Base-by-base conservation (phyloP, 805 yeast genomes). In the Saturnispora serradocipensis region DNA sequence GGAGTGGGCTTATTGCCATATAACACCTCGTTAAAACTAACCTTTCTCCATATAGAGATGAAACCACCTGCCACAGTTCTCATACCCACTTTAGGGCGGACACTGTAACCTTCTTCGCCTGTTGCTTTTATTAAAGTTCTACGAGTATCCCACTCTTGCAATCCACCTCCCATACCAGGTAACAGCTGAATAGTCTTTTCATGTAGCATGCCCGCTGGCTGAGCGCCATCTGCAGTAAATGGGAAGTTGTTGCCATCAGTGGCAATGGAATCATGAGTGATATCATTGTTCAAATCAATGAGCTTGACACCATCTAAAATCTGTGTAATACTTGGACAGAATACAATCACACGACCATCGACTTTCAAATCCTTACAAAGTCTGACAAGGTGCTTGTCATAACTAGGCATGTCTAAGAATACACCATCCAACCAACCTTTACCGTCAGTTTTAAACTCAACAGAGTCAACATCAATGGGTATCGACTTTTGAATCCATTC, bases 21-120 rank as follows among this genome's bases (percentile, higher is more conserved):
- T 8, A 52, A 30, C 18, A 49, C 49, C 10, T 51, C 53, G 18
- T 46, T 43, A 22, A 35, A 39, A 40, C 58, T 54, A 35, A 54
- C 51, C 48, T 71, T 73, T 52, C 65, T 67, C 54, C 76, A 74
- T 8, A 76, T 59, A 1, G 70, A 72, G 38, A 75, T 70, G 58
- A 76, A 76, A 9, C 81, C 81, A 38, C 81, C 81, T 20, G 78
- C 80, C 38, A 71, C 73, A 0, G 72, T 66, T 54, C 70, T 66
- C 2, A 66, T 59, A 0, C 79, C 80, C 25, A 76, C 80, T 57
- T 70, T 72, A 3, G 81, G 81, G 55, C 80, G 64, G 48, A 78
- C 75, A 4, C 75, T 77, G 52, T 68, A 59, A 2, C 70, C 77
- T 4, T 61, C 58, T 38, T 69, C 68, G 2, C 72, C 72, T 1